Evolutionary conservation across 2,329 filamentous ascomycete species (phyloP).

Genomic region (Zelopaecilomyces penicillatus): DNA sequence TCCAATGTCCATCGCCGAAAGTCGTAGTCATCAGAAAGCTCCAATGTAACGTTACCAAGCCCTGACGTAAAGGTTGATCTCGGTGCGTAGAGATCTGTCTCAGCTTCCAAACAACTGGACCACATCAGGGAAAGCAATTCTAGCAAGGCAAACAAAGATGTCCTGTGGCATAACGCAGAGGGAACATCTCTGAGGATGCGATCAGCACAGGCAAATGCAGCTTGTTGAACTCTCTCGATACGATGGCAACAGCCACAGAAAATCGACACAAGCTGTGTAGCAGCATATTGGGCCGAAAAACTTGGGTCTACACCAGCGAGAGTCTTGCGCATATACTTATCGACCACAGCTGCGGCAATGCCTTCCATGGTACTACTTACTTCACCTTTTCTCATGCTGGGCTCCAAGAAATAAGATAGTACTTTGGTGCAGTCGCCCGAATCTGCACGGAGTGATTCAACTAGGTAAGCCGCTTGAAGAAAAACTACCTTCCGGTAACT

Average conservation of each 20-base stretch:
- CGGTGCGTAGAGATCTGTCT: slow-evolving; percentile 89
- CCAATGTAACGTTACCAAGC: slow-evolving; percentile 70
- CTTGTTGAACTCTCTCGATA: slow-evolving; percentile 82
- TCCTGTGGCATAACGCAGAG: slow-evolving; percentile 81
- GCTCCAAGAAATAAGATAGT: slow-evolving; percentile 89
- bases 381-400: slow-evolving; percentile 61
- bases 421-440: slow-evolving; percentile 86
- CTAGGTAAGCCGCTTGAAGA: slow-evolving; percentile 78
- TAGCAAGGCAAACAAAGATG: slow-evolving; percentile 83
- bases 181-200: slow-evolving; percentile 78
- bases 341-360: slow-evolving; percentile 59
- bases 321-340: slow-evolving; percentile 70
- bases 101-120: slow-evolving; percentile 86
- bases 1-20: slow-evolving; percentile 75
- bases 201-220: slow-evolving; percentile 75
- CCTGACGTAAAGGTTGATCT: slow-evolving; percentile 70
- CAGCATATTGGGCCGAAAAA: slow-evolving; percentile 89
- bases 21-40: slow-evolving; percentile 87
- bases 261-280: slow-evolving; percentile 74
- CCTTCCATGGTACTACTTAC: slow-evolving; percentile 58
- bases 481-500: slow-evolving; percentile 91
- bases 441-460: slow-evolving; percentile 80
- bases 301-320: slow-evolving; percentile 60
- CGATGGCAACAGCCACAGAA: slow-evolving; percentile 90
- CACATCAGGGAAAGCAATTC: slow-evolving; percentile 93